Percentiles rank a stretch among this genome's conserved stretches.
Evolutionary conservation across 805 yeast species (phyloP).

Genomic region (Dipodascopsis uninucleata): DNA sequence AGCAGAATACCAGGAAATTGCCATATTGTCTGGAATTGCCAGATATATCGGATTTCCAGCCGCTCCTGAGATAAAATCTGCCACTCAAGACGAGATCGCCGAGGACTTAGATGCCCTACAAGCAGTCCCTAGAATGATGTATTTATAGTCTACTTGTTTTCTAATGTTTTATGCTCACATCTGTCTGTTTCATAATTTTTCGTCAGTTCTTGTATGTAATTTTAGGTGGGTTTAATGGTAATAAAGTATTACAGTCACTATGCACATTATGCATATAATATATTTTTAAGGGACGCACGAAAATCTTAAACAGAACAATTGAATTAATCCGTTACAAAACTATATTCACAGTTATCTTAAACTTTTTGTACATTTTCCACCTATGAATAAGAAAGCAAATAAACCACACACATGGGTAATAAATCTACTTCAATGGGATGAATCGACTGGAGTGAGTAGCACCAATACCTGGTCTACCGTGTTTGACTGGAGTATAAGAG

Average conservation of each 20-base stretch:
- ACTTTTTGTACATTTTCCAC: conserved; percentile 18
- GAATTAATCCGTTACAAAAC: neutral
- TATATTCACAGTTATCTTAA: conserved; percentile 1
- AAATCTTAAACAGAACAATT: neutral
- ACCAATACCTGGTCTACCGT: conserved; percentile 91
- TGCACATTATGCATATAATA: conserved; percentile 6
- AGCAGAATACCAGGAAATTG: conserved; percentile 63
- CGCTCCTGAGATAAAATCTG: conserved; percentile 64
- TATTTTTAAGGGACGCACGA: neutral
- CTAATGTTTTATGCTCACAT: neutral
- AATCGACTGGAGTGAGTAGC: conserved; percentile 46
- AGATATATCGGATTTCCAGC: conserved; percentile 75
- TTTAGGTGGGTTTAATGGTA: conserved; percentile 1
- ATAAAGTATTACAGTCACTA: conserved; percentile 1
- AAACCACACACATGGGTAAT: neutral
- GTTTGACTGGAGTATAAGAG: conserved; percentile 99
- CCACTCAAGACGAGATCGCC: conserved; percentile 66
- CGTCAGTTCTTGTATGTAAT: neutral
- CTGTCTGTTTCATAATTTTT: neutral
- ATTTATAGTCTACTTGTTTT: conserved; percentile 1
- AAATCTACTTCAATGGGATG: conserved; percentile 32
- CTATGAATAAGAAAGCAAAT: conserved; percentile 1
- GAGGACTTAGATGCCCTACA: conserved; percentile 73
- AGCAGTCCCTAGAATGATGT: conserved; percentile 12
- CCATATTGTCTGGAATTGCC: conserved; percentile 63